Percentiles rank a stretch among this genome's conserved stretches.
Evolutionary conservation across 345 rosid genomes (phyloP).

Genomic region (Salix dunnii): DNA sequence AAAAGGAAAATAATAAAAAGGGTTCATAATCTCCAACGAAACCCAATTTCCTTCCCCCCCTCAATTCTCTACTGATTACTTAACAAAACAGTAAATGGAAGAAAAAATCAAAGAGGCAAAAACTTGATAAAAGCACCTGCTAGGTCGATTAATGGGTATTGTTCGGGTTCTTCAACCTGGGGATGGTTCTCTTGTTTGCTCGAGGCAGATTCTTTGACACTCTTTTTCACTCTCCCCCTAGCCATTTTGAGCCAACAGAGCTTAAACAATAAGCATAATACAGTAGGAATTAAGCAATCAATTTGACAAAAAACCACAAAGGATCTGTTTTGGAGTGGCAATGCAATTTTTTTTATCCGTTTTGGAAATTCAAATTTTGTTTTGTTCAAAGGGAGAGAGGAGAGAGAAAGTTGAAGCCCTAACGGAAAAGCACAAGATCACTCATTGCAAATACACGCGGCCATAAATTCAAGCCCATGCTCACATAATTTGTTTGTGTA

Average conservation of each 20-base stretch:
- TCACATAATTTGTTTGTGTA: neutral
- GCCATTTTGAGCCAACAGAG: neutral
- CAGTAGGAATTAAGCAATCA: neutral
- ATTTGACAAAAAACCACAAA: neutral
- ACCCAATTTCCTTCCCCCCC: constrained; percentile 21
- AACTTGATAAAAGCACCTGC: neutral
- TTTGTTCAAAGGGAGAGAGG: neutral
- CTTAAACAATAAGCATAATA: neutral
- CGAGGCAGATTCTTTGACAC: neutral
- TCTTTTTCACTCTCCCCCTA: neutral
- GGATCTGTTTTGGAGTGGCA: neutral
- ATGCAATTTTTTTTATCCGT: neutral
- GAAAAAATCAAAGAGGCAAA: neutral
- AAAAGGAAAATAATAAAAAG: constrained; percentile 28
- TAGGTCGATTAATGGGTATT: neutral
- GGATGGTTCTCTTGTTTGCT: neutral
- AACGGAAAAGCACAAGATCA: neutral
- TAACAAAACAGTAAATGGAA: neutral
- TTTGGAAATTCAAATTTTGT: neutral
- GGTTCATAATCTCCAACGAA: constrained; percentile 30
- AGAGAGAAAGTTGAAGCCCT: neutral
- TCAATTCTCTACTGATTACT: neutral
- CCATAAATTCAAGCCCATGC: neutral
- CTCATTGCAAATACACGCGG: neutral
- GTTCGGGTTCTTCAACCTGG: neutral